Percentiles rank a stretch among this genome's conserved stretches.
phyloP scores from a whole-genome alignment of 2,329 filamentous ascomycete species.

The Paraconiothyrium sp. region DNA sequence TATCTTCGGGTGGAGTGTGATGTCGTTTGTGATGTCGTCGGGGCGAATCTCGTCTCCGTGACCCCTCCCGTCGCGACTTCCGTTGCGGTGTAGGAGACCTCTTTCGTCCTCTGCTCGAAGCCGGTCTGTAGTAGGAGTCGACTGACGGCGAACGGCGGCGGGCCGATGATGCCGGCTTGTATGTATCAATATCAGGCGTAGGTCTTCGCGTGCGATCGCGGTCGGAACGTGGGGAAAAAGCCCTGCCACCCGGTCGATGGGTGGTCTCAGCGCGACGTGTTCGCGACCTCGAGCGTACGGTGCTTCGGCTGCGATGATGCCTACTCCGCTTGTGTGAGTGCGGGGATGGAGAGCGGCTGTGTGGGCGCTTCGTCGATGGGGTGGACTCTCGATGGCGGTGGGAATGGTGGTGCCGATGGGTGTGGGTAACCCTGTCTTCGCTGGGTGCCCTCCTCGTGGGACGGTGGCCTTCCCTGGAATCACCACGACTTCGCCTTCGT shows the following conservation, averaged over 20 bases:
- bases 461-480: conserved; percentile 48
- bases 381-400: conserved; percentile 45
- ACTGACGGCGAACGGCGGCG: conserved; percentile 54
- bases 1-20: conserved; percentile 34
- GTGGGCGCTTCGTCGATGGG: conserved; percentile 51
- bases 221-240: conserved; percentile 46
- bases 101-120: conserved; percentile 41
- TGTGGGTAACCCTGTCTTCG: conserved; percentile 45
- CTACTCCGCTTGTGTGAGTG: conserved; percentile 44
- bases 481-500: conserved; percentile 45
- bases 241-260: conserved; percentile 38
- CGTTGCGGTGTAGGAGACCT: conserved; percentile 44
- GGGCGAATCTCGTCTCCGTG: conserved; percentile 41
- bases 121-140: conserved; percentile 50
- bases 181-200: conserved; percentile 49
- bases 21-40: conserved; percentile 37
- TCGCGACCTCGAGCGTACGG: conserved; percentile 46
- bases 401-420: conserved; percentile 46
- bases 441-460: conserved; percentile 48
- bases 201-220: conserved; percentile 45
- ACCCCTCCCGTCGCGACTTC: conserved; percentile 40
- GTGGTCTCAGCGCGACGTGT: conserved; percentile 43
- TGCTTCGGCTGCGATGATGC: conserved; percentile 48
- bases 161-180: conserved; percentile 40
- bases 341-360: conserved; percentile 49